Conservation (phyloP, 768 basidiomycete genomes). For the Boletus sp. region DNA sequence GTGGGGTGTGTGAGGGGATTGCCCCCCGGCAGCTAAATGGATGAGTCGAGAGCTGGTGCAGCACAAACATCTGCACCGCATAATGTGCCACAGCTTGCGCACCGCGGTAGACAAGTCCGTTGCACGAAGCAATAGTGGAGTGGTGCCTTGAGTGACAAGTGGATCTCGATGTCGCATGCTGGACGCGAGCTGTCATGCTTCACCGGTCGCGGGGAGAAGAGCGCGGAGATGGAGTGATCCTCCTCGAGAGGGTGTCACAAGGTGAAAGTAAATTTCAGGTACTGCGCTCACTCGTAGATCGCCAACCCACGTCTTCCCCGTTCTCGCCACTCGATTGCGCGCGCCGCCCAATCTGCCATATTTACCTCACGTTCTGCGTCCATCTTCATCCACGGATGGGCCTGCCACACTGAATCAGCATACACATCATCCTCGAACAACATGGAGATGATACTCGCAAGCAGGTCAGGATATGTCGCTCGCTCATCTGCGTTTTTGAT, state of each 20-base stretch:
- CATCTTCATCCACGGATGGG: conserved; percentile 74
- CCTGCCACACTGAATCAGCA: conserved; percentile 35
- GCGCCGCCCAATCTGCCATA: conserved; percentile 80
- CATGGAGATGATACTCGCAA: conserved; percentile 45
- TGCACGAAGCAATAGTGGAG: neutral
- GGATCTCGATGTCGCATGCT: conserved; percentile 1
- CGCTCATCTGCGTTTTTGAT: conserved; percentile 76
- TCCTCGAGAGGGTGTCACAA: conserved; percentile 17
- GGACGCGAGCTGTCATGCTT: conserved; percentile 5
- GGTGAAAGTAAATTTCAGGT: neutral
- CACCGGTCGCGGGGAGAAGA: conserved; percentile 24
- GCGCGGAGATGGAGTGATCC: conserved; percentile 20
- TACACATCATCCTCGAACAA: neutral
- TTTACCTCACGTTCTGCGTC: conserved; percentile 67
- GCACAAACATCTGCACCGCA: neutral
- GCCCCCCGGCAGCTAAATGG: neutral
- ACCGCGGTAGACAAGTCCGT: neutral
- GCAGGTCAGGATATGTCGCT: conserved; percentile 80
- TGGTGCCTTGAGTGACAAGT: neutral
- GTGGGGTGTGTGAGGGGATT: neutral
- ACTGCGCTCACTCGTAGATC: conserved; percentile 25
- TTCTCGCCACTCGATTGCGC: conserved; percentile 43
- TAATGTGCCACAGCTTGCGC: neutral
- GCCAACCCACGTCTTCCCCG: conserved; percentile 20
- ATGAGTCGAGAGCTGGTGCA: neutral